Evolutionary conservation across 345 rosid genomes (phyloP).

Genomic region (Linum tenue): DNA sequence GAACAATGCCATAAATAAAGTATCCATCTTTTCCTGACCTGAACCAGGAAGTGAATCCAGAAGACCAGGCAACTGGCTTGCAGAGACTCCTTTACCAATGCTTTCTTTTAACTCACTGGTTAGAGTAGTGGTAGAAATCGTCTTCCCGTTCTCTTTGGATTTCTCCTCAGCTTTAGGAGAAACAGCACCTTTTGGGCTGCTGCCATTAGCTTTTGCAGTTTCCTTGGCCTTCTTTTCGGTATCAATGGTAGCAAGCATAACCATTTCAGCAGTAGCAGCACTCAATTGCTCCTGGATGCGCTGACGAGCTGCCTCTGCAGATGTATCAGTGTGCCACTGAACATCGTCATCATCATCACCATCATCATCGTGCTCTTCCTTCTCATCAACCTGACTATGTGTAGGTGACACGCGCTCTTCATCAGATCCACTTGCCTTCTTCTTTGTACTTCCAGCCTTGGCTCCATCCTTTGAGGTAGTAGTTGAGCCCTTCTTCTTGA

Average conservation of each 20-base stretch:
- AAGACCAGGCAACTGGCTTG: constrained; percentile 37
- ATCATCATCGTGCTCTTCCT: constrained; percentile 36
- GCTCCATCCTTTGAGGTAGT: constrained; percentile 33
- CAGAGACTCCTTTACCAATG: constrained; percentile 41
- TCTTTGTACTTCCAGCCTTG: constrained; percentile 32
- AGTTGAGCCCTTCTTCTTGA: constrained; percentile 45
- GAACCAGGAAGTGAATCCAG: constrained; percentile 43
- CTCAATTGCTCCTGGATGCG: constrained; percentile 73
- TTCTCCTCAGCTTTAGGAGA: constrained; percentile 30
- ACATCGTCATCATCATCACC: constrained; percentile 53
- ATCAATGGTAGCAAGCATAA: constrained; percentile 55
- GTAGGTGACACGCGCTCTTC: constrained; percentile 55
- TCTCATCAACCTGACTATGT: constrained; percentile 35
- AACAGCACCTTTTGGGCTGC: neutral
- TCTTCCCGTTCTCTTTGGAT: constrained; percentile 12
- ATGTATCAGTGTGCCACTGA: constrained; percentile 84
- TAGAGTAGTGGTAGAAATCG: constrained; percentile 18
- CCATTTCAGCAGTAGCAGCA: constrained; percentile 87
- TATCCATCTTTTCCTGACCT: constrained; percentile 48
- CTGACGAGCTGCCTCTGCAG: constrained; percentile 63
- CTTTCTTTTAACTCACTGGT: constrained; percentile 36
- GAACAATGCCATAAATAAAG: constrained; percentile 51
- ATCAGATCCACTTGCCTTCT: constrained; percentile 48
- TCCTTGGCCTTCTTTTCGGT: constrained; percentile 18
- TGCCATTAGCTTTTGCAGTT: neutral